These are phyloP conservation scores for Globisporangium echinulatum DNA, from an alignment of 352 stramenopile species.

Conservation along the genomic window DNA sequence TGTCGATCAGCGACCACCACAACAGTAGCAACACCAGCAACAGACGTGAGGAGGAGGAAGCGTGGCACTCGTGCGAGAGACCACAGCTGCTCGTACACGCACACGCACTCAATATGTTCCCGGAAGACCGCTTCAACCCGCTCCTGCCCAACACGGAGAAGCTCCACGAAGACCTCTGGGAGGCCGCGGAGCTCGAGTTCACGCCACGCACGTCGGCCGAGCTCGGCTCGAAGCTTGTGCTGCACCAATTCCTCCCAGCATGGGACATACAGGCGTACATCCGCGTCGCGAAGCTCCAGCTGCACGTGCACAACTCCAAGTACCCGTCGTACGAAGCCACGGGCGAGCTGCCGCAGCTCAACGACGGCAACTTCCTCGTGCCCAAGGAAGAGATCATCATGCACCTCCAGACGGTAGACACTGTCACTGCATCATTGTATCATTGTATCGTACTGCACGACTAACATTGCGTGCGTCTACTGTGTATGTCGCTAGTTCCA, in stretches of 20 bases:
- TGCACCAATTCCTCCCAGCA: slow-evolving; percentile 81
- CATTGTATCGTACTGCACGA: neutral
- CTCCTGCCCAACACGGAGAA: slow-evolving; percentile 57
- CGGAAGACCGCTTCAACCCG: slow-evolving; percentile 76
- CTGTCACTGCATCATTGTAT: neutral
- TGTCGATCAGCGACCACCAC: neutral
- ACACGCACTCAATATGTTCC: slow-evolving; percentile 41
- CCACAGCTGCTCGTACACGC: neutral
- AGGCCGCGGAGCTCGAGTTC: slow-evolving; percentile 39
- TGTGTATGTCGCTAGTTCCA: slow-evolving; percentile 48
- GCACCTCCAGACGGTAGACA: slow-evolving; percentile 71
- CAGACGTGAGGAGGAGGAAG: neutral
- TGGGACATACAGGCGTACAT: slow-evolving; percentile 85
- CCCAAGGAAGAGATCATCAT: slow-evolving; percentile 81
- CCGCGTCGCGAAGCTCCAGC: slow-evolving; percentile 58
- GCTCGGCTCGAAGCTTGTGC: slow-evolving; percentile 54
- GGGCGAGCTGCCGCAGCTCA: slow-evolving; percentile 74
- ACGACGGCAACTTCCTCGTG: slow-evolving; percentile 82
- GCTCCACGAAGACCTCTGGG: slow-evolving; percentile 61
- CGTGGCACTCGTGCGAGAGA: neutral
- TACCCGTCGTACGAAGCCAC: slow-evolving; percentile 80
- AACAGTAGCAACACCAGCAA: neutral
- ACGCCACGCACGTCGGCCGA: slow-evolving; percentile 65
- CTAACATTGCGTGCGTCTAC: no score
- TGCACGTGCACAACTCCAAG: slow-evolving; percentile 84